A percentile compares a stretch with the other conserved stretches of the same genome.
Conservation (phyloP, 495 filamentous ascomycete genomes). For the Saxophila tyrrhenica region DNA sequence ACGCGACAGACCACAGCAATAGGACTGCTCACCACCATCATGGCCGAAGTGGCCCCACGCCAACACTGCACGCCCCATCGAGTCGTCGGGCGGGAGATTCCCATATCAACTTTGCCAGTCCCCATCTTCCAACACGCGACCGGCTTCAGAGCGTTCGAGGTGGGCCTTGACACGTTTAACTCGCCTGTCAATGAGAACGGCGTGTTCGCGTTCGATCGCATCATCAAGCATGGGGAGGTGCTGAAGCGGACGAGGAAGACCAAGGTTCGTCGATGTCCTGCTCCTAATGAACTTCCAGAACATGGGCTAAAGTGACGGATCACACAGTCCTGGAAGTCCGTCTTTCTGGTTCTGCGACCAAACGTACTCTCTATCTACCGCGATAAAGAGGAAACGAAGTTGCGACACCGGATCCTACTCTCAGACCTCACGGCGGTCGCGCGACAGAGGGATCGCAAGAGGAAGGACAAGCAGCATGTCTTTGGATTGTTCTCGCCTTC, state of each 20-base stretch:
- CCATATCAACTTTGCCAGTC: not conserved
- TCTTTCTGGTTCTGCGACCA: constrained; percentile 82
- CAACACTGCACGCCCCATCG: no score
- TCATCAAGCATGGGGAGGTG: constrained; percentile 77
- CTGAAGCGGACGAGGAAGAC: constrained; percentile 84
- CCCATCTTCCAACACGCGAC: not conserved
- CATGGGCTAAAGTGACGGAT: constrained; percentile 1
- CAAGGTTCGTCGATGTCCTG: constrained; percentile 51
- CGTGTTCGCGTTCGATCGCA: constrained; percentile 86
- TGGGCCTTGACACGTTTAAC: constrained; percentile 37
- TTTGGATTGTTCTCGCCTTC: constrained; percentile 91
- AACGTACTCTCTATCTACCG: constrained; percentile 95
- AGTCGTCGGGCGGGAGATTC: no score
- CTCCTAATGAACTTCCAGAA: not conserved
- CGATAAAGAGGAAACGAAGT: constrained; percentile 74
- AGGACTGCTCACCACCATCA: no score
- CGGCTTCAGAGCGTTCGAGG: not conserved
- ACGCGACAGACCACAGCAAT: no score
- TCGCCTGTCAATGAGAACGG: constrained; percentile 89
- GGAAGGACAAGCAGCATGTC: constrained; percentile 59
- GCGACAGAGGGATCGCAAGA: constrained; percentile 75
- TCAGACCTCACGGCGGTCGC: constrained; percentile 87
- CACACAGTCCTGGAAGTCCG: constrained; percentile 68
- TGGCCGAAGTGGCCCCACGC: no score
- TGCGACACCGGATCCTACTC: constrained; percentile 75